phyloP scores from a whole-genome alignment of 164 flowering plant species.

The Berberis vulgaris region DNA sequence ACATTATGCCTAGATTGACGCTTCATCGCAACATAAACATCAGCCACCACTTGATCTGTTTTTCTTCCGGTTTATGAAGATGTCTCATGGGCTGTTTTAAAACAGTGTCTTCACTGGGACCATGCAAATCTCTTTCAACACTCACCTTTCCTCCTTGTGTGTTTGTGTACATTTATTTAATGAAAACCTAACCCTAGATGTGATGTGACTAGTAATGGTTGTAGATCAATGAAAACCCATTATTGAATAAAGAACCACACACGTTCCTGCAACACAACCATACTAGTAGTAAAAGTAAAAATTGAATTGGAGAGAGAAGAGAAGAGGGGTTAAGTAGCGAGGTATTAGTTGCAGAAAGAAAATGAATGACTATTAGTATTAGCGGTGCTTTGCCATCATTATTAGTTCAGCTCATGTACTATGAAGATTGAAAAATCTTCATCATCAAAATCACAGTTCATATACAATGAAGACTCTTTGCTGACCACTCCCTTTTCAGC shows the following conservation, averaged over 20 bases:
- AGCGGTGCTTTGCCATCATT: slow-evolving; percentile 30
- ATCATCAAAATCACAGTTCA: slow-evolving; percentile 8
- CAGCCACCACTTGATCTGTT: too few relatives aligned
- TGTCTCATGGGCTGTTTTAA: too few relatives aligned
- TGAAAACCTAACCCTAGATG: slow-evolving; percentile 13
- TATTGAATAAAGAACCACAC: background rate
- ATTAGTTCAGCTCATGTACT: slow-evolving; percentile 19
- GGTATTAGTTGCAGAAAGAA: background rate
- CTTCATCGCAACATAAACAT: too few relatives aligned
- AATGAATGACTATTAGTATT: slow-evolving; percentile 8
- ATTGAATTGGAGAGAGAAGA: slow-evolving; percentile 1
- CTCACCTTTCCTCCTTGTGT: background rate
- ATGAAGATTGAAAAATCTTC: slow-evolving; percentile 1
- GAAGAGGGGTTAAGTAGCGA: background rate
- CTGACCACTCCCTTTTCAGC: too few relatives aligned
- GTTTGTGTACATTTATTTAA: slow-evolving; percentile 15
- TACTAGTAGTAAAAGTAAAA: slow-evolving; percentile 1
- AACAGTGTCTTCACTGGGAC: slow-evolving; percentile 9
- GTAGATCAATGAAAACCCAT: background rate
- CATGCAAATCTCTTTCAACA: slow-evolving; percentile 15
- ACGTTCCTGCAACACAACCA: slow-evolving; percentile 9
- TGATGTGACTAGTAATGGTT: background rate
- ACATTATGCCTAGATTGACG: too few relatives aligned
- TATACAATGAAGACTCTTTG: too few relatives aligned
- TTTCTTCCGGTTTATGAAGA: too few relatives aligned